These are phyloP conservation scores for Brachypodium distachyon DNA, from an alignment of 202 grass and related monocot species.

Conservation along the genomic window DNA sequence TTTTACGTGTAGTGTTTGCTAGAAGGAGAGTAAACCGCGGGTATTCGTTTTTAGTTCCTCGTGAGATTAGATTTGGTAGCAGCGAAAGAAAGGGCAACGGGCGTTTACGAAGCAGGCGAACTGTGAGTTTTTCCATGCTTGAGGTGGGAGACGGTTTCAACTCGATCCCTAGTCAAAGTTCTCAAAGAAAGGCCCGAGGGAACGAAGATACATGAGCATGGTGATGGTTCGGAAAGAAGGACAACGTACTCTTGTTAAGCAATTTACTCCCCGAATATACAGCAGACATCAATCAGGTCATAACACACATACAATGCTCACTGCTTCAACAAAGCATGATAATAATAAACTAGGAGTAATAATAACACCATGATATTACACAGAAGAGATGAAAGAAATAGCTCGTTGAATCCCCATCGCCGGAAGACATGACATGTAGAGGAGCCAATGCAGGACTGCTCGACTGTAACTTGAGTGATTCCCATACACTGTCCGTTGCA, in stretches of 20 bases:
- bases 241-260: not conserved
- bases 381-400: not conserved
- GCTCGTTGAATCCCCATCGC: not conserved
- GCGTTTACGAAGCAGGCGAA: too few species aligned
- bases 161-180: too few species aligned
- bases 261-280: slow-evolving; percentile 22
- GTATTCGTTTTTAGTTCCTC: too few species aligned
- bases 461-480: not conserved
- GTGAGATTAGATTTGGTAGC: too few species aligned
- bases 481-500: not conserved
- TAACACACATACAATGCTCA: not conserved
- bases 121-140: too few species aligned
- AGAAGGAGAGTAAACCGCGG: too few species aligned
- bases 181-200: not conserved
- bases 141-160: too few species aligned
- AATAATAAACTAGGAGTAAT: too few species aligned
- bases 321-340: not conserved
- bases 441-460: not conserved
- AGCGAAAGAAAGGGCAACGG: too few species aligned
- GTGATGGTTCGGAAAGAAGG: not conserved
- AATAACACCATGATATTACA: not conserved
- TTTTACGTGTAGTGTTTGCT: too few species aligned
- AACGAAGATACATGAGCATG: slow-evolving; percentile 19
- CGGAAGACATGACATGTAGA: not conserved
- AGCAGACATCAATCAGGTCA: not conserved